phyloP scores from a whole-genome alignment of 2,329 filamentous ascomycete genomes.

The Claviceps purpurea region DNA sequence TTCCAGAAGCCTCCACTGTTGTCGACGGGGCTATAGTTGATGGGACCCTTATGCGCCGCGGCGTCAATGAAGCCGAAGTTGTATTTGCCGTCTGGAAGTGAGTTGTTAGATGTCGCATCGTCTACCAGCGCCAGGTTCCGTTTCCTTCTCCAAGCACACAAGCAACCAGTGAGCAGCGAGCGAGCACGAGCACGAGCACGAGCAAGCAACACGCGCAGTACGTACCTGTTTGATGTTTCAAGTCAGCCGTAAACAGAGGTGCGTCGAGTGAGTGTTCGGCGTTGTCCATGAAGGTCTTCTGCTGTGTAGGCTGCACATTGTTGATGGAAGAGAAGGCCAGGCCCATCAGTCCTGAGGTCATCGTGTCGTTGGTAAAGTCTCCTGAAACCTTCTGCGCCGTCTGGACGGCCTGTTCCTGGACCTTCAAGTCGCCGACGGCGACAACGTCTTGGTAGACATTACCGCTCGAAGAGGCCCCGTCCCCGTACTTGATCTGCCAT shows the following conservation, averaged over 20 bases:
- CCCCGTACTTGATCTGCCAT: conserved; percentile 32
- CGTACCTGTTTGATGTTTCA: conserved; percentile 34
- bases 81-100: conserved; percentile 41
- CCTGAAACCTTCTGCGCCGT: conserved; percentile 26
- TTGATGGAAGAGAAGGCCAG: conserved; percentile 30
- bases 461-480: conserved; percentile 28
- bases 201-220: background rate
- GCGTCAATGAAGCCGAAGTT: conserved; percentile 61
- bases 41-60: conserved; percentile 46
- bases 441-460: conserved; percentile 31
- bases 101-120: background rate
- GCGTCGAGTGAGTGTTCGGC: conserved; percentile 9
- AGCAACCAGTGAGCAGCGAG: too few relatives aligned
- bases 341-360: conserved; percentile 27
- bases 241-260: conserved; percentile 52
- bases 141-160: too few relatives aligned
- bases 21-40: conserved; percentile 50
- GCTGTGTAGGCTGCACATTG: conserved; percentile 24
- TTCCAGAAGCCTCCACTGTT: conserved; percentile 51
- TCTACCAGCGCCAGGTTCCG: too few relatives aligned
- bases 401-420: conserved; percentile 29
- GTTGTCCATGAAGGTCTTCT: conserved; percentile 31
- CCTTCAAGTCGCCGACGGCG: conserved; percentile 26
- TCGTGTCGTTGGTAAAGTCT: conserved; percentile 28
- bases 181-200: too few relatives aligned